Evolutionary conservation across 495 filamentous ascomycete genomes (phyloP), one percentile per base, ranked within the genome.

Genomic region (Penicillium waksmanii): DNA sequence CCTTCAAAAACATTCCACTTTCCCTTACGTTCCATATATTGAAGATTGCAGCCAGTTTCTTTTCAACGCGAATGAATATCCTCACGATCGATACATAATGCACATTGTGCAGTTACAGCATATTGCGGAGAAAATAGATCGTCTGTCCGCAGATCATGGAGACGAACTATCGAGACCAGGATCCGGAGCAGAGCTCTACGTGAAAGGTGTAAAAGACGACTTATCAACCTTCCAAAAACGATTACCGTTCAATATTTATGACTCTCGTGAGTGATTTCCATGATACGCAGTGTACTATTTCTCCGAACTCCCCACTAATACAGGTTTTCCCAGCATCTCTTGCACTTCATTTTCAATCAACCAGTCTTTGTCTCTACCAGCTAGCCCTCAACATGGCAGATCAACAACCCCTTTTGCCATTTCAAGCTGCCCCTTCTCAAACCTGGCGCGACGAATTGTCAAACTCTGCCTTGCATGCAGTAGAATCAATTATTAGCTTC

Each of bases 41-140:
- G 67, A 70, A 43, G 49, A 61, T 9, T 68, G 65, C 19, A 64
- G 67, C 21, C 44, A 55, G 18, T 64, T 55, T 34, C 61, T 67
- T 27, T 31, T 40, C 13, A 48, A 67, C n/a, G 5, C 2, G 23
- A 52, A 47, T 10, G 62, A 67, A 36, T 31, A 55, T 19, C 42
- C 57, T 7, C 50, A 64, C 21, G 69, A 72, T 40, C 36, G 58
- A 57, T 64, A 66, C 43, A 61, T 72, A 17, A 40, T 31, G 10
- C 48, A 66, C 18, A 46, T 68, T 0, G 53, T 68, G n/a, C 67
- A 63, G 17, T 34, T 72, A 23, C 69, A 72, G 46, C 43, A 33
- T 23, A 62, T 66, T n/a, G 59, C 59, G 40, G 69, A 70, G n/a
- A 70, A 65, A 47, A 63, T 68, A 9, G 61, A 70, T 36, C 53